Percentiles rank a stretch among this genome's conserved stretches.
Conservation (phyloP, 768 basidiomycete genomes). For the Trametes cubensis region DNA sequence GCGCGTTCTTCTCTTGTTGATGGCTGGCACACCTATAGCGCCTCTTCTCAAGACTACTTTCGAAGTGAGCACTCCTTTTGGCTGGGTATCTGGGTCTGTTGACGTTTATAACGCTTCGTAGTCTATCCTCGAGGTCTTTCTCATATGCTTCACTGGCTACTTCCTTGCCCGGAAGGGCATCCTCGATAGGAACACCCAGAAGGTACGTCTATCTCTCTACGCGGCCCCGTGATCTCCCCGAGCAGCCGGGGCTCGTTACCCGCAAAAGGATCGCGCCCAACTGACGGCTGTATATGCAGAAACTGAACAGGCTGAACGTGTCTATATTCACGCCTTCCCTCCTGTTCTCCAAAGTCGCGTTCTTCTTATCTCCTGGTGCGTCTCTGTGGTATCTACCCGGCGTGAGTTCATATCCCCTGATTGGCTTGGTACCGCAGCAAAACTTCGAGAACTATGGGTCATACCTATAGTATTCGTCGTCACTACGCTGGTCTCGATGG, state of each 20-base stretch:
- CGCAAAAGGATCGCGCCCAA: too few species aligned
- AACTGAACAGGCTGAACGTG: constrained; percentile 81
- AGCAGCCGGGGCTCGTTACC: not conserved
- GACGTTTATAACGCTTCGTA: constrained; percentile 33
- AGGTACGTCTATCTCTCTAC: constrained; percentile 49
- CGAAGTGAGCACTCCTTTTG: constrained; percentile 42
- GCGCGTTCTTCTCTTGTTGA: constrained; percentile 8
- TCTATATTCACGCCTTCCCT: constrained; percentile 88
- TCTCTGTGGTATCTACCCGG: not conserved
- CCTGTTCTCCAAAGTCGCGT: constrained; percentile 94
- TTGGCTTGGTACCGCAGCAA: constrained; percentile 44
- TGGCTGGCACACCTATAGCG: constrained; percentile 39
- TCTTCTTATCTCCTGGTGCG: constrained; percentile 73
- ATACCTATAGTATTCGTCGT: constrained; percentile 85
- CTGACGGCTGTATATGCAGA: constrained; percentile 41
- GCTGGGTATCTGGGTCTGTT: not conserved
- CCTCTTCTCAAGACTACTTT: constrained; percentile 60
- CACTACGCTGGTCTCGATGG: constrained; percentile 72
- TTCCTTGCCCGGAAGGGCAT: constrained; percentile 77
- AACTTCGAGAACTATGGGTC: constrained; percentile 81
- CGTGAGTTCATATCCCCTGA: constrained; percentile 5
- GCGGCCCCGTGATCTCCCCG: not conserved
- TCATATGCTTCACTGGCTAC: constrained; percentile 84
- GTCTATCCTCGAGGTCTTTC: constrained; percentile 89
- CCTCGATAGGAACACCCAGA: constrained; percentile 87